phyloP scores from a whole-genome alignment of 2,329 filamentous ascomycete species.

The Colletotrichum siamense region DNA sequence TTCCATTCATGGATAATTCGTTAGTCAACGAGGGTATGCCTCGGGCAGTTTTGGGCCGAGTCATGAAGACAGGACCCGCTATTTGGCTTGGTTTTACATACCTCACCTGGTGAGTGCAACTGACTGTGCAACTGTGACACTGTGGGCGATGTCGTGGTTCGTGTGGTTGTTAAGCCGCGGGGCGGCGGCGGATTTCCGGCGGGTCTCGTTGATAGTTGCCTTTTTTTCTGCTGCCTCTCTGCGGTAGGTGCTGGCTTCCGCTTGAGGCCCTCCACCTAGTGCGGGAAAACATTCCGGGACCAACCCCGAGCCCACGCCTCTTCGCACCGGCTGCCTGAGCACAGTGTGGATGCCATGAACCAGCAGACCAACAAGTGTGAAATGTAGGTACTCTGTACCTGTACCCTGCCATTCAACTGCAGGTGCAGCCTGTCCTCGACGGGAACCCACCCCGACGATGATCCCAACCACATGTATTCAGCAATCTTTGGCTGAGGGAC shows the following conservation, averaged over 20 bases:
- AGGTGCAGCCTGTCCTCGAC: neutral
- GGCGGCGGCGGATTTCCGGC: neutral
- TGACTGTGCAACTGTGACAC: neutral
- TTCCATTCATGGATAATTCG: slow-evolving; percentile 20
- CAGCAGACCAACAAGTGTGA: neutral
- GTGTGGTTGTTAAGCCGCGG: neutral
- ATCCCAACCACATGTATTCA: neutral
- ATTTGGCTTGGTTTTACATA: neutral
- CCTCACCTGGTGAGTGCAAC: neutral
- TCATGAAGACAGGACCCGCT: neutral
- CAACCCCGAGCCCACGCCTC: neutral
- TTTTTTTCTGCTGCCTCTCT: neutral
- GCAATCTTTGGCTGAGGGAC: neutral
- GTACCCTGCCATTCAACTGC: neutral
- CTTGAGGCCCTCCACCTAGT: neutral
- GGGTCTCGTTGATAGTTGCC: neutral
- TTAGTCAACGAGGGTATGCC: slow-evolving; percentile 6
- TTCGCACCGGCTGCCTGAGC: neutral
- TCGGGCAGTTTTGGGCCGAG: slow-evolving; percentile 17
- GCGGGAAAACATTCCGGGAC: slow-evolving; percentile 11
- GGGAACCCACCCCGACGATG: neutral
- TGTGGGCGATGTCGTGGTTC: neutral
- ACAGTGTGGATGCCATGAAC: too few relatives aligned
- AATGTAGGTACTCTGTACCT: neutral
- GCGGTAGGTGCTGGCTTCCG: neutral